These are phyloP conservation scores for Chrysosporium keratinophilum DNA, from an alignment of 2,329 filamentous ascomycete species.

Conservation along the genomic window DNA sequence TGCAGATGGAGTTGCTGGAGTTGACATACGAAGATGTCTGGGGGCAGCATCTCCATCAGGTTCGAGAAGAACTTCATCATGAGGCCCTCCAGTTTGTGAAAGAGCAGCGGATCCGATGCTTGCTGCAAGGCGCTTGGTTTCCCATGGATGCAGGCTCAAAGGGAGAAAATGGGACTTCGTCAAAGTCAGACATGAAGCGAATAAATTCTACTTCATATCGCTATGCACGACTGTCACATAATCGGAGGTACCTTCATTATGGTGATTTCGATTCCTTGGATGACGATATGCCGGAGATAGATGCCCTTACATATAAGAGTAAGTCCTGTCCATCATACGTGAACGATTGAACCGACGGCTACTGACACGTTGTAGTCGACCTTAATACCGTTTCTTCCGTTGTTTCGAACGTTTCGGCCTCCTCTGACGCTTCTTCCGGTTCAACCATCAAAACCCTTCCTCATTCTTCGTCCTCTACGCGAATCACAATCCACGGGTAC, in stretches of 20 bases:
- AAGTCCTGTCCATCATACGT: conserved; percentile 20
- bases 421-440: conserved; percentile 42
- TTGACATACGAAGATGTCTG: conserved; percentile 89
- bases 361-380: conserved; percentile 49
- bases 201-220: conserved; percentile 52
- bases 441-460: conserved; percentile 38
- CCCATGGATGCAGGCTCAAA: conserved; percentile 42
- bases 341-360: conserved; percentile 10
- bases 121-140: conserved; percentile 88
- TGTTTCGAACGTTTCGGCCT: conserved; percentile 77
- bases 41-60: conserved; percentile 78
- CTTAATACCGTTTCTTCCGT: conserved; percentile 81
- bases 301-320: conserved; percentile 64
- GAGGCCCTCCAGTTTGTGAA: conserved; percentile 95
- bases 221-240: conserved; percentile 81
- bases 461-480: conserved; percentile 49
- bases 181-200: conserved; percentile 33
- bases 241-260: conserved; percentile 81
- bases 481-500: conserved; percentile 84
- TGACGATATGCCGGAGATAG: conserved; percentile 57
- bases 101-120: conserved; percentile 83
- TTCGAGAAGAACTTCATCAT: conserved; percentile 81
- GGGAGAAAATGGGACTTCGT: conserved; percentile 38
- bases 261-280: conserved; percentile 65
- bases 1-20: conserved; percentile 90